Evolutionary conservation across 1,139 yeast genomes (phyloP).

Genomic region (Arxiozyma bovina): DNA sequence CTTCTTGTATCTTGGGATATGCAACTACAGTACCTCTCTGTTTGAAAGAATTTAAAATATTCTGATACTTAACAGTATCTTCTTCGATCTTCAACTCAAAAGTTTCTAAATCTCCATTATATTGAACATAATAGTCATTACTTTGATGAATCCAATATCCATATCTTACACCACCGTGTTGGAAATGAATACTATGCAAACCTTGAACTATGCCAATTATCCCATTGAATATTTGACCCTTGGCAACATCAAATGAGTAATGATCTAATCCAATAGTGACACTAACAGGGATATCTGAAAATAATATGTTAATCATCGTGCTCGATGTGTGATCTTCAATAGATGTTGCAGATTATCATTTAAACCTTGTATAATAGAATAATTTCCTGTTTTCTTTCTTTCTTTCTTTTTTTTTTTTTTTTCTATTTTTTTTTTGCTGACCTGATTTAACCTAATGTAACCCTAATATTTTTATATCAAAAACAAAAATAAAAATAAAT

Average conservation of each 20-base stretch:
- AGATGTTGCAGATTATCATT: too few species aligned
- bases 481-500: too few species aligned
- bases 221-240: conserved; percentile 22
- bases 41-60: conserved; percentile 7
- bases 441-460: background rate
- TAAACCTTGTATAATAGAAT: background rate
- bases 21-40: conserved; percentile 14
- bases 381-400: background rate
- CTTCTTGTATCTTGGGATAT: conserved; percentile 21
- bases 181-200: conserved; percentile 25
- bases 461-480: background rate
- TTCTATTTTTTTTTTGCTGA: background rate
- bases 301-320: conserved; percentile 11
- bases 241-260: conserved; percentile 19
- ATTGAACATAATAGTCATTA: conserved; percentile 11
- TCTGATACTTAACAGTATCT: conserved; percentile 10
- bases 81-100: conserved; percentile 13
- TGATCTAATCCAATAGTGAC: conserved; percentile 23
- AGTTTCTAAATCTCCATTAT: conserved; percentile 11
- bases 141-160: conserved; percentile 27
- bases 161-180: conserved; percentile 18
- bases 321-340: too few species aligned
- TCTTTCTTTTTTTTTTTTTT: too few species aligned
- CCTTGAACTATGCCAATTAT: conserved; percentile 20
- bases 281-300: conserved; percentile 12